Evolutionary conservation across 441 rosid species (phyloP), one percentile per base, ranked within the genome.

Genomic region (Erodium texanum): DNA sequence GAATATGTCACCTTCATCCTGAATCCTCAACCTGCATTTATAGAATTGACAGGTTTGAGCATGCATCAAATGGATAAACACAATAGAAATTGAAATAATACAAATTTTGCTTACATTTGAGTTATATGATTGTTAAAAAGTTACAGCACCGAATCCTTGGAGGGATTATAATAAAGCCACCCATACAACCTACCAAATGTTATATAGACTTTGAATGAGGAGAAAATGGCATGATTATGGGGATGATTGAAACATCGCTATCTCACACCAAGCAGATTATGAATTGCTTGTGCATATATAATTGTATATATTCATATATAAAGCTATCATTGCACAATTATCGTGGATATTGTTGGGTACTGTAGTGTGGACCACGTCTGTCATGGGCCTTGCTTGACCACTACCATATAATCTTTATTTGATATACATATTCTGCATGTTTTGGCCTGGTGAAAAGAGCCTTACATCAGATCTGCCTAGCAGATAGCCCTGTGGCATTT

Each of bases 371-470:
- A 48, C 56, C 56, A 48, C 56, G n/a, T 48, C 12, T 15, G 19
- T 19, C 56, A 18, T 48, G 56, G 56, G 56, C 56, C 19, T 48
- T n/a, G 16, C 56, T 48, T 48, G 56, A 6, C 56, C 16, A n/a
- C 56, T 48, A 48, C 18, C 19, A 48, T 15, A 15, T 48, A 48
- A 12, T 48, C 56, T n/a, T 15, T 48, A 5, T 12, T 48, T 48
- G 9, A 14, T 41, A 7, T 41, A 7, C 11, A 41, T 41, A 41
- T 41, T 10, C 11, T 41, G 45, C 56, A 48, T 48, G 19, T 48
- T 48, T 48, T 48, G 16, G 56, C 56, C 56, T 48, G 56, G 56
- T 48, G 56, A 48, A 48, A 48, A 12, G 56, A 48, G 56, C 56
- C 19, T 48, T 48, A 14, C 56, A n/a, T 12, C 19, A 48, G 56